These are phyloP conservation scores for Kandelia obovata DNA, from an alignment of 345 rosid species.

Conservation along the genomic window DNA sequence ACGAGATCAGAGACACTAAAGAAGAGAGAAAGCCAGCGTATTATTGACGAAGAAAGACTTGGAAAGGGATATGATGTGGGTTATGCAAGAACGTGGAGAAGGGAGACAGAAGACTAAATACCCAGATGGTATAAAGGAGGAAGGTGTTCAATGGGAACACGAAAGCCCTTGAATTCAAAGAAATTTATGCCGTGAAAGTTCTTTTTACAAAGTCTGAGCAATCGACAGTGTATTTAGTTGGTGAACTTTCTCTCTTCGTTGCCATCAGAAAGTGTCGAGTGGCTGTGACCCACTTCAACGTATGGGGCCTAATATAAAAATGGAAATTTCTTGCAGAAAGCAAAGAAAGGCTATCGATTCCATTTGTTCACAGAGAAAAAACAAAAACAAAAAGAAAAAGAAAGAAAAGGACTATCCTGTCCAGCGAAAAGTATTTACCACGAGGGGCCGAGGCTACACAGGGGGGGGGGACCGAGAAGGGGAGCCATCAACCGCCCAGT, in stretches of 20 bases:
- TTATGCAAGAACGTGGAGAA: constrained; percentile 25
- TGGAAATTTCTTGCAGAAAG: background rate
- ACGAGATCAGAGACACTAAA: background rate
- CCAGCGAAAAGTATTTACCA: no score
- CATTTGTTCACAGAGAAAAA: no score
- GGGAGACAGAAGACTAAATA: constrained; percentile 19
- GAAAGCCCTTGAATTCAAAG: constrained; percentile 13
- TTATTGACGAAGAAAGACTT: constrained; percentile 8
- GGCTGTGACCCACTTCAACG: constrained; percentile 3
- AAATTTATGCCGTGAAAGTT: background rate
- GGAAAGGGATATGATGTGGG: constrained; percentile 5
- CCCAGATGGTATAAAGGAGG: constrained; percentile 22
- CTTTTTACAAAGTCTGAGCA: background rate
- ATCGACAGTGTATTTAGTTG: constrained; percentile 14
- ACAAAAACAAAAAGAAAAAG: no score
- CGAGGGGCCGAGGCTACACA: no score
- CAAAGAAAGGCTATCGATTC: no score
- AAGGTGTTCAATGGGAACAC: constrained; percentile 7
- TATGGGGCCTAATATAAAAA: constrained; percentile 2
- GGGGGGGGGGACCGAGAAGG: no score
- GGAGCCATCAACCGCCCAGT: no score
- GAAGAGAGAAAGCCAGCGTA: background rate
- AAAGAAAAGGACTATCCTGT: no score
- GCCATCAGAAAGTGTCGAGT: constrained; percentile 17
- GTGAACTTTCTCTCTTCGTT: constrained; percentile 23